Evolutionary conservation across 345 rosid genomes (phyloP).

Genomic region (Eucalyptus cladocalyx): DNA sequence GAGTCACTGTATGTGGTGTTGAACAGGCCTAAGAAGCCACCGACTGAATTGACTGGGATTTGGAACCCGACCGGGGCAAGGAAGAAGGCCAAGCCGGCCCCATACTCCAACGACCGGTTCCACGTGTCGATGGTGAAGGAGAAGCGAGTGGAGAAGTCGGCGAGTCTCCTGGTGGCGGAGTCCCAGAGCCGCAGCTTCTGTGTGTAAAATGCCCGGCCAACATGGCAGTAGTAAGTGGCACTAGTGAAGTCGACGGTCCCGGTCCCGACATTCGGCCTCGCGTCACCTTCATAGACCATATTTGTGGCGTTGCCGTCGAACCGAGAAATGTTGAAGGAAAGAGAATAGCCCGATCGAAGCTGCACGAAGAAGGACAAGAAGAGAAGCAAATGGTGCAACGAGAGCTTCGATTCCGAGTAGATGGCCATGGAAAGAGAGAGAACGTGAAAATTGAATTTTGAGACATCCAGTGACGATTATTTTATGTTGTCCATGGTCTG

Average conservation of each 20-base stretch:
- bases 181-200: conserved; percentile 10
- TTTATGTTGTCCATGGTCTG: too few relatives aligned
- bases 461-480: too few relatives aligned
- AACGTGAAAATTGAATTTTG: too few relatives aligned
- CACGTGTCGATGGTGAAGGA: not conserved
- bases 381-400: too few relatives aligned
- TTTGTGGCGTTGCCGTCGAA: not conserved
- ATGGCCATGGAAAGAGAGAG: too few relatives aligned
- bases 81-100: not conserved
- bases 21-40: not conserved
- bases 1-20: not conserved
- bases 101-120: not conserved
- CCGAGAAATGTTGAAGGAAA: not conserved
- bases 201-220: conserved; percentile 7
- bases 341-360: too few relatives aligned
- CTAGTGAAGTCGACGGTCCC: conserved; percentile 1
- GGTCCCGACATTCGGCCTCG: not conserved
- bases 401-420: too few relatives aligned
- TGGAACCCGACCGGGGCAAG: not conserved
- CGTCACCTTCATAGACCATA: conserved; percentile 8
- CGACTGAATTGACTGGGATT: not conserved
- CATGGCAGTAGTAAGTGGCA: not conserved
- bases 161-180: not conserved
- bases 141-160: conserved; percentile 16
- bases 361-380: too few relatives aligned